phyloP scores from a whole-genome alignment of 1,284 basidiomycete genomes.

The Neotropicomus parvogracilis region DNA sequence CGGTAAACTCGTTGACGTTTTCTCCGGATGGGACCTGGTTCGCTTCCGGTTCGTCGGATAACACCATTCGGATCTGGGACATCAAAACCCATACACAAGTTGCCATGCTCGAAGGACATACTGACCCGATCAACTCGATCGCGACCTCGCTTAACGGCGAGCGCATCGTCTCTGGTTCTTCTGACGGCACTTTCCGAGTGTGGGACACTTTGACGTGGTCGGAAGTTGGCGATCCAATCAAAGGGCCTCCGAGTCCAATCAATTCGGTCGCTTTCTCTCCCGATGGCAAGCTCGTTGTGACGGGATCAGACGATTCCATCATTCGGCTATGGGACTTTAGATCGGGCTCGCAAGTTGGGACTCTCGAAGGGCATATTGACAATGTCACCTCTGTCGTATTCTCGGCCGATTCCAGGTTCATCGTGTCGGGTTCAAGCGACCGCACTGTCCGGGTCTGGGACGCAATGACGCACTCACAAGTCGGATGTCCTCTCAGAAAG shows the following conservation, averaged over 20 bases:
- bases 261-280: background rate
- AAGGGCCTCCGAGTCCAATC: background rate
- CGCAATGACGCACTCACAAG: background rate
- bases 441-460: background rate
- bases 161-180: background rate
- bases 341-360: background rate
- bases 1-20: background rate
- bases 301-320: background rate
- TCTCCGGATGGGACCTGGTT: background rate
- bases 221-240: background rate
- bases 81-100: background rate
- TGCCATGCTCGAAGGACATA: background rate
- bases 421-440: background rate
- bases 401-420: background rate
- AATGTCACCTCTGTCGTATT: background rate
- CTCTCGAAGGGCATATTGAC: background rate
- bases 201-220: background rate
- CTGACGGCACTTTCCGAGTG: background rate
- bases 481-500: background rate
- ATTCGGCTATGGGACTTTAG: background rate
- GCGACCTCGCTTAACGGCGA: background rate
- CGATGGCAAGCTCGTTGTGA: background rate
- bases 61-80: background rate
- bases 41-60: background rate
- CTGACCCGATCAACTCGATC: background rate